These are phyloP conservation scores for Candida sakaeoensis DNA, from an alignment of 805 yeast genomes.

Conservation along the genomic window DNA sequence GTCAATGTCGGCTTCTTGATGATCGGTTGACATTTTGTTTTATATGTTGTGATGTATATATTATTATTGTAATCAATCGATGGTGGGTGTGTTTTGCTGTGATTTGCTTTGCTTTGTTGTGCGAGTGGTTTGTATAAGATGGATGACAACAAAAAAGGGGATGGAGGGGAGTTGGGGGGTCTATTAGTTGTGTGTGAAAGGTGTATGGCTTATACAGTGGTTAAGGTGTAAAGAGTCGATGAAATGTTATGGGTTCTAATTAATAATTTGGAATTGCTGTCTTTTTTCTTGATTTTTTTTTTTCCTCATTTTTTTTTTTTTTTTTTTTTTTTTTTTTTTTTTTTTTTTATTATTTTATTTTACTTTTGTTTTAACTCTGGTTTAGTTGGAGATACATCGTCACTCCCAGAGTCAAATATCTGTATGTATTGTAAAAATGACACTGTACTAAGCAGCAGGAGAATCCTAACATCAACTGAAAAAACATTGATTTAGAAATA, in stretches of 20 bases:
- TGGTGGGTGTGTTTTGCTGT: no score
- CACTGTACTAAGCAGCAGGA: no score
- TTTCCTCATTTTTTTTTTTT: constrained; percentile 3
- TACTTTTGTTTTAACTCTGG: no score
- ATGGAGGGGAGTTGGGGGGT: background rate
- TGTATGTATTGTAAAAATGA: no score
- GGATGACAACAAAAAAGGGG: background rate
- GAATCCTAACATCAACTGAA: no score
- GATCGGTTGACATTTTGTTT: constrained; percentile 23
- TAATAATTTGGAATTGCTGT: constrained; percentile 1
- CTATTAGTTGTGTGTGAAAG: constrained; percentile 1
- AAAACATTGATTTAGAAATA: background rate
- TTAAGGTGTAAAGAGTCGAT: background rate
- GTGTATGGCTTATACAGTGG: constrained; percentile 2
- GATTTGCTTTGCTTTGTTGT: no score
- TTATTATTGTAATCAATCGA: constrained; percentile 2
- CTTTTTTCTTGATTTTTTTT: constrained; percentile 3
- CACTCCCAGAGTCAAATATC: no score
- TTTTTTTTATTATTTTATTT: constrained; percentile 1
- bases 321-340: background rate
- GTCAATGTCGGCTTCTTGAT: constrained; percentile 87
- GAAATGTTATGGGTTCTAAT: constrained; percentile 3
- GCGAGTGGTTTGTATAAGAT: constrained; percentile 2
- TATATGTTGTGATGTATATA: no score
- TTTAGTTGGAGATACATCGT: no score